Base-by-base conservation (phyloP, 179 eudicot genomes). In the Vitellaria paradoxa region DNA sequence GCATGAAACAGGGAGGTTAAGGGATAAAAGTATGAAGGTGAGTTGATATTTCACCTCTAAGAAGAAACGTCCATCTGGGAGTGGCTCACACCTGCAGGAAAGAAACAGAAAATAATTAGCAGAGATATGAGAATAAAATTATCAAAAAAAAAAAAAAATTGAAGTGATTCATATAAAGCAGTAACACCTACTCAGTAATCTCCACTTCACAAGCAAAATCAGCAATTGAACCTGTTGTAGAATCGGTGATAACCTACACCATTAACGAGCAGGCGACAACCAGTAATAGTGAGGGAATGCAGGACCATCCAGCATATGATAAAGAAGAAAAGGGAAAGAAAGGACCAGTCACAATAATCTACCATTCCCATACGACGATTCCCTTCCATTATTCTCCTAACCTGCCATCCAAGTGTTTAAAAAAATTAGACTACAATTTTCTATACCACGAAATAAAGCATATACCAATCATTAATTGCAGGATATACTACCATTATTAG, bases 361-460 rank as follows among this genome's bases (percentile, higher is more conserved):
- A 96, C 99, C 99, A 96, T 96, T 89, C 99, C 99, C 98, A 96
- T 96, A 73, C 99, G 97, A 70, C 88, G 94, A 74, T 91, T 96
- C 76, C 99, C 99, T 89, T 96, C 99, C 99, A 96, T 96, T 81
- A 94, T 92, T 76, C 99, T 94, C 90, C 99, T 88, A 77, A 96
- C 97, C 99, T 96, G 90, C 81, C 75, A 88, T 80, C 76, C 78
- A 83, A 78, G 80, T 68, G 81, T 55, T 79, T 24, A 83, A 74
- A 80, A 84, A 26, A 12, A 73, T 20, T 18, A 17, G 42, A 45
- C 68, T 13, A 20, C 18, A 40, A 60, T 5, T 21, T 46, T 46
- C 21, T 74, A 46, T 42, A 42, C 12, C 42, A 62, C 20, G 20
- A 61, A 23, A n/a, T 18, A n/a, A 73, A 52, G 1, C 68, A 67